phyloP scores from a whole-genome alignment of 108 stramenopile genomes.

The Aurantiochytrium sp. region DNA sequence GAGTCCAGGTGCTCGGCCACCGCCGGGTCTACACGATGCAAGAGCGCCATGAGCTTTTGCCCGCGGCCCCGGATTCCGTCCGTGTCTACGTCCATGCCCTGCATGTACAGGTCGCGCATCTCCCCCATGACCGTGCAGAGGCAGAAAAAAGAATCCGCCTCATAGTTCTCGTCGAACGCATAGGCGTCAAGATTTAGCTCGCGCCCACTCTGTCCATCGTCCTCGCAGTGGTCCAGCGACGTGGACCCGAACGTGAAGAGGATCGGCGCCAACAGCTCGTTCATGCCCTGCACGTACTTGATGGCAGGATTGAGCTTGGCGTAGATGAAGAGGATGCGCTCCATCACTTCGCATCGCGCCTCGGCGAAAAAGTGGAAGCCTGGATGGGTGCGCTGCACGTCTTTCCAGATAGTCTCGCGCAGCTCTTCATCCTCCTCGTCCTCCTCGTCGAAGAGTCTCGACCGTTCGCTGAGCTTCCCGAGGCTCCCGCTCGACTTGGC shows the following conservation, averaged over 20 bases:
- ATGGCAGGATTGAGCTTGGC: conserved; percentile 88
- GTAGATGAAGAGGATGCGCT: conserved; percentile 85
- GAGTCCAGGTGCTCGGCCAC: conserved; percentile 73
- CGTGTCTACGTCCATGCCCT: conserved; percentile 73
- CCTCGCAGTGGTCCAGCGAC: not conserved
- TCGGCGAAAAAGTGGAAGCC: conserved; percentile 71
- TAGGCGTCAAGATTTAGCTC: not conserved
- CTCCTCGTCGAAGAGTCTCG: not conserved
- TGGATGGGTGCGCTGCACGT: conserved; percentile 79
- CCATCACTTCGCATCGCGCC: conserved; percentile 54
- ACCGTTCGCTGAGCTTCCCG: too few species aligned
- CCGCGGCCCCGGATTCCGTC: conserved; percentile 80
- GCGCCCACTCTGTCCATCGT: not conserved
- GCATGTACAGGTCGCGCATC: conserved; percentile 79
- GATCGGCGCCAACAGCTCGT: conserved; percentile 85
- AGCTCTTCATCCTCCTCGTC: conserved; percentile 36
- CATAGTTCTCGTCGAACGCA: conserved; percentile 51
- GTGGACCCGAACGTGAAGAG: conserved; percentile 75
- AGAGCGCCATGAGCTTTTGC: conserved; percentile 66
- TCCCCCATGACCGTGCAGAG: conserved; percentile 84
- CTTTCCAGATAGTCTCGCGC: conserved; percentile 78
- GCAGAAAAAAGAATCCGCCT: conserved; percentile 85
- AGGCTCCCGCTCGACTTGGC: too few species aligned
- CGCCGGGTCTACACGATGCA: conserved; percentile 77
- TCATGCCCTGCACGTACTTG: conserved; percentile 96